Conservation (phyloP, 768 basidiomycete species). For the Lactarius trivialis region DNA sequence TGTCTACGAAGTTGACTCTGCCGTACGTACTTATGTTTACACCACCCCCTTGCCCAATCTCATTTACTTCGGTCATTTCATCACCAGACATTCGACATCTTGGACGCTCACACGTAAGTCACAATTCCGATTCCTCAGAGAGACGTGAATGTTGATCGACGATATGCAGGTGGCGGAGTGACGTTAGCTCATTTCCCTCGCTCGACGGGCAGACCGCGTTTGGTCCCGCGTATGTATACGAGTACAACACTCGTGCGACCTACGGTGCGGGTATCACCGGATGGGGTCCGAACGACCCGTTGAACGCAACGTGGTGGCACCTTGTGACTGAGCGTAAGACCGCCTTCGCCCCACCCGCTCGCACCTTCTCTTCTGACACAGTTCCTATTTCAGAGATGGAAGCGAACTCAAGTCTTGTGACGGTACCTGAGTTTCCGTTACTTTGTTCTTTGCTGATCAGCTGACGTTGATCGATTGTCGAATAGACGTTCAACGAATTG, state of each 20-base stretch:
- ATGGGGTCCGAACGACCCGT: slow-evolving; percentile 58
- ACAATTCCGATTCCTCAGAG: not conserved
- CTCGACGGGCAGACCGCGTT: slow-evolving; percentile 50
- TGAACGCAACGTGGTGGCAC: slow-evolving; percentile 84
- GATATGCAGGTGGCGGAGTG: slow-evolving; percentile 49
- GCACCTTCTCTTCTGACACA: not conserved
- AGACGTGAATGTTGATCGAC: not conserved
- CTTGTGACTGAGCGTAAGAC: slow-evolving; percentile 61
- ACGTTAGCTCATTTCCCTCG: slow-evolving; percentile 50
- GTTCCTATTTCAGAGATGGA: slow-evolving; percentile 46
- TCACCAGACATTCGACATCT: slow-evolving; percentile 62
- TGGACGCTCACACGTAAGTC: slow-evolving; percentile 71
- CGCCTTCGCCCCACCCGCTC: not conserved
- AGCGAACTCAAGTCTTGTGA: slow-evolving; percentile 47
- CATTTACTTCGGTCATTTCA: not conserved
- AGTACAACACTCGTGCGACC: slow-evolving; percentile 64
- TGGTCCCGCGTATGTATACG: slow-evolving; percentile 56
- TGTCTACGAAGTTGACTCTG: slow-evolving; percentile 65
- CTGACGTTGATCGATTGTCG: not conserved
- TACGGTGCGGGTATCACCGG: slow-evolving; percentile 52
- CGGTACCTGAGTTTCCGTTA: slow-evolving; percentile 34
- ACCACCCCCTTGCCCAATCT: not conserved
- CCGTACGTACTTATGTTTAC: slow-evolving; percentile 36
- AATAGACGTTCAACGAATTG: slow-evolving; percentile 56
- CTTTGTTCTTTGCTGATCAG: not conserved